Base-by-base conservation (phyloP, 768 basidiomycete species). In the Lentinula lateritia region DNA sequence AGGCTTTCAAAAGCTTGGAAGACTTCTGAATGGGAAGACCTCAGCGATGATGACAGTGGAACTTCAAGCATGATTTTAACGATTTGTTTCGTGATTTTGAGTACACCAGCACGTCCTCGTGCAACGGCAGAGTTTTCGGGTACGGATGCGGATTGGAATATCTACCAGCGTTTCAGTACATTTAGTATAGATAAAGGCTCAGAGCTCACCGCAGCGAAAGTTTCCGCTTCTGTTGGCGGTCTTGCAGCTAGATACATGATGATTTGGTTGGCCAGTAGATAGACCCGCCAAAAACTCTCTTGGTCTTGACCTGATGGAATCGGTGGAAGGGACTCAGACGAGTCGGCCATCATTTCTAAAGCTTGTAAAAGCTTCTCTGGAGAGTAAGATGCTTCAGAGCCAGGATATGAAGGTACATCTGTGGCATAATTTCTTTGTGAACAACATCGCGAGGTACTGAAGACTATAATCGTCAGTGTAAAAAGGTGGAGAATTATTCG, bases 181-280 rank as follows among this genome's bases (percentile, higher is more conserved):
- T 16, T 15, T 34, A 34, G 15, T 7, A 35, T 12, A 50, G 3
- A 28, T 34, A n/a, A 18, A 16, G 34, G n/a, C 15, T 39, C 23
- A 3, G 42, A 20, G 12, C n/a, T 35, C 12, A 60, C 58, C 8
- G 58, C 7, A 38, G 43, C 45, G 39, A 60, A 60, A n/a, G 48
- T 13, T 35, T 60, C 45, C 9, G 38, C 58, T 3, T 60, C 58
- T 16, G 13, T 18, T 32, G 43, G 34, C 13, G 58, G 48, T 50
- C 58, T 35, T 34, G 58, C 58, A 8, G 58, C 58, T 32, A 60
- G 43, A 50, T 60, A 60, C 46, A 60, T 36, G 18, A 60, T 50
- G 34, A 60, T 60, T n/a, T 60, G 58, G n/a, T 50, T 60, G 10
- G 58, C 45, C 12, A 60, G 35, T 18, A 60, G 34, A 39, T 60